These are phyloP conservation scores for Eustoma russellianum DNA, from an alignment of 257 asterid species.

Conservation along the genomic window DNA sequence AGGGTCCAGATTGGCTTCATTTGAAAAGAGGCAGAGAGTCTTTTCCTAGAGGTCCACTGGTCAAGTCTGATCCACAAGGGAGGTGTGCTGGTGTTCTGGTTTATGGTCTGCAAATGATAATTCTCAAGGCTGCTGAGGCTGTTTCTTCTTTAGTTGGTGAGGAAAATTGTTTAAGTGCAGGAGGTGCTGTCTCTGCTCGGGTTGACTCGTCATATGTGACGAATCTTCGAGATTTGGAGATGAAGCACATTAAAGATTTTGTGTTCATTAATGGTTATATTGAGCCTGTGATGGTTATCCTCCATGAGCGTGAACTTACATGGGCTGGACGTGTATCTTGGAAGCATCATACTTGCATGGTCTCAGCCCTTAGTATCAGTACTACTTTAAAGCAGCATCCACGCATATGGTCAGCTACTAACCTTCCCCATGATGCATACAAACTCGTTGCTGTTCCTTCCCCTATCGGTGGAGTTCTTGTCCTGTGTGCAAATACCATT, in stretches of 20 bases:
- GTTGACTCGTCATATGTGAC: conserved; percentile 78
- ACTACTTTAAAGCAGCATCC: conserved; percentile 93
- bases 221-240: conserved; percentile 75
- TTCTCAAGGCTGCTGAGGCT: too few species aligned
- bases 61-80: conserved; percentile 90
- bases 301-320: conserved; percentile 89
- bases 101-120: conserved; percentile 77
- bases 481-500: conserved; percentile 81
- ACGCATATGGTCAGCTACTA: too few species aligned
- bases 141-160: too few species aligned
- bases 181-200: conserved; percentile 64
- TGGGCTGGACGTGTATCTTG: conserved; percentile 97
- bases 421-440: conserved; percentile 93
- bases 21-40: conserved; percentile 84
- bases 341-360: conserved; percentile 85
- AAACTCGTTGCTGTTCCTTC: conserved; percentile 99
- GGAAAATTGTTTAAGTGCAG: conserved; percentile 50
- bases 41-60: conserved; percentile 74
- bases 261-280: conserved; percentile 83
- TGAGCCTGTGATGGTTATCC: conserved; percentile 95
- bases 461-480: conserved; percentile 96
- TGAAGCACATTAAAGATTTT: conserved; percentile 91
- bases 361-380: conserved; percentile 92
- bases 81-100: conserved; percentile 87
- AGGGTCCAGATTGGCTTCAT: conserved; percentile 92